Evolutionary conservation across 2,329 filamentous ascomycete genomes (phyloP), one percentile per base, ranked within the genome.

Genomic region (Escovopsis sp.): DNA sequence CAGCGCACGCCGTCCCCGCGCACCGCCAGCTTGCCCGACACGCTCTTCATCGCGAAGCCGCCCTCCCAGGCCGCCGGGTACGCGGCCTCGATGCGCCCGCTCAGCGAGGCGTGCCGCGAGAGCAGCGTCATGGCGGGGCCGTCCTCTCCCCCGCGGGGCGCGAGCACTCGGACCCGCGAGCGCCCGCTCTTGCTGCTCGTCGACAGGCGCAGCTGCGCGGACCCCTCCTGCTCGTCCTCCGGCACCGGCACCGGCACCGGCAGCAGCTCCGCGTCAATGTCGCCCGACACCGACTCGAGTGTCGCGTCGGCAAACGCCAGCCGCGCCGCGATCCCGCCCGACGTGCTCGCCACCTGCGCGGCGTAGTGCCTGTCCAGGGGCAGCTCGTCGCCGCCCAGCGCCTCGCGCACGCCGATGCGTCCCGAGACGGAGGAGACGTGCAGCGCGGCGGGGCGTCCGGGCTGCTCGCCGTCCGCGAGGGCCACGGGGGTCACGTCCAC

Each of bases 31-130:
- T 42, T 47, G 2, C 70, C 70, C 20, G 62, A 62, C 13, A 66
- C 54, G 14, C 62, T 60, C 44, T 59, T 43, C 11, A 65, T 61
- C 9, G 46, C 46, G 30, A 74, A 53, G 15, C 48, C 47, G 12
- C 72, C 72, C 47, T 67, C 64, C 72, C 72, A 76, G 2, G 62
- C 56, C 16, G 50, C 50, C 0, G 72, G 71, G 47, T 72, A 74
- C 13, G 39, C 45, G 16, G 74, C 54, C 12, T 49, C 50, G 38
- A 72, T 48, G 29, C 51, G 39, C 7, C 68, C 70, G 41, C 66
- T 69, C 9, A 68, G 61, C 34, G 65, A 63, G 16, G 45, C 55
- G 54, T 76, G 70, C 7, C 49, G 47, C 3, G 64, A 61, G 31
- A 54, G 48, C 5, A 76, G 54, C 27, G 55, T 49, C 51, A 68